Conservation (phyloP, 805 yeast species). For the Wilhelminamyces savonicus region DNA sequence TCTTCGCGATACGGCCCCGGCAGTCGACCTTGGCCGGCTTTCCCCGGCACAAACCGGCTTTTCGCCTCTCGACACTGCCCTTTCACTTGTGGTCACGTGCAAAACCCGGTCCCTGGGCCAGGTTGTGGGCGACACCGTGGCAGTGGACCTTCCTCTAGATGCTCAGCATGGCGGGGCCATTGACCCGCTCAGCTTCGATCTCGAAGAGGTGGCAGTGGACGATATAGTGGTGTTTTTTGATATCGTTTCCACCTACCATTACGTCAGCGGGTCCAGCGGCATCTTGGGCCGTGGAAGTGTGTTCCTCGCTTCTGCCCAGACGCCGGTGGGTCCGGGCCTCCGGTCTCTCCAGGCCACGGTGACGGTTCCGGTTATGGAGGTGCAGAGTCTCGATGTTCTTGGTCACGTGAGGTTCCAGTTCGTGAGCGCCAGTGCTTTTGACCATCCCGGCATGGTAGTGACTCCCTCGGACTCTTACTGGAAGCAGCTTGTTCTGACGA, state of each 20-base stretch:
- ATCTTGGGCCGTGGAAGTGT: slow-evolving; percentile 84
- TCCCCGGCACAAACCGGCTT: slow-evolving; percentile 68
- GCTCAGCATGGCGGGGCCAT: slow-evolving; percentile 64
- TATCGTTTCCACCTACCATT: slow-evolving; percentile 81
- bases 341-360: slow-evolving; percentile 60
- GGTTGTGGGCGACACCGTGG: slow-evolving; percentile 26
- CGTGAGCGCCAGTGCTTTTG: slow-evolving; percentile 64
- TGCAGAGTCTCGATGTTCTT: slow-evolving; percentile 62
- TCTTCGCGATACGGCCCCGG: slow-evolving; percentile 48
- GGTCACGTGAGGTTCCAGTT: slow-evolving; percentile 77
- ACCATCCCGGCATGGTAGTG: slow-evolving; percentile 62
- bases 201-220: slow-evolving; percentile 39
- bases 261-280: slow-evolving; percentile 17
- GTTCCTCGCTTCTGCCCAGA: slow-evolving; percentile 50
- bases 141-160: slow-evolving; percentile 77
- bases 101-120: slow-evolving; percentile 20
- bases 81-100: slow-evolving; percentile 60
- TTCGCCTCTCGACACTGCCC: slow-evolving; percentile 85
- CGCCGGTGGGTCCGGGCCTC: slow-evolving; percentile 62
- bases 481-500: slow-evolving; percentile 81
- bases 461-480: slow-evolving; percentile 75
- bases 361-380: slow-evolving; percentile 72
- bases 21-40: slow-evolving; percentile 66
- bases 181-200: slow-evolving; percentile 70
- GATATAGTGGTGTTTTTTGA: slow-evolving; percentile 69